These are phyloP conservation scores for Elsinoe australis DNA, from an alignment of 2,329 filamentous ascomycete species.

Conservation along the genomic window DNA sequence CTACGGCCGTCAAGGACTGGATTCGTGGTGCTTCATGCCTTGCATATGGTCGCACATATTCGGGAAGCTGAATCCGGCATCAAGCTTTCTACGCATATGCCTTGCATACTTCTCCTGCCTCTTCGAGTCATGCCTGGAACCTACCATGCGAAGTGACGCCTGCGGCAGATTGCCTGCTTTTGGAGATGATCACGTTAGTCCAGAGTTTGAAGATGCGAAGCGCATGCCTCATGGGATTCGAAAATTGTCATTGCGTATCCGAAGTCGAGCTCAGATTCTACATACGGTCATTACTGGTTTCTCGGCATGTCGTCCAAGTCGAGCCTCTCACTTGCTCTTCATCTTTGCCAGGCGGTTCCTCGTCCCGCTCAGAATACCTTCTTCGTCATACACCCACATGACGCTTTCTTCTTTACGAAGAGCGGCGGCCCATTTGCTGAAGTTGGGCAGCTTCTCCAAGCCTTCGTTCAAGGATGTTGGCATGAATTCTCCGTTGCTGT, in stretches of 20 bases:
- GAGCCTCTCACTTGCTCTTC: slow-evolving; percentile 23
- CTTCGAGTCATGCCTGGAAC: too few relatives aligned
- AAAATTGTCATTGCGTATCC: not conserved
- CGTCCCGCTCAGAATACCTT: slow-evolving; percentile 47
- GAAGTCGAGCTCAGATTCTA: not conserved
- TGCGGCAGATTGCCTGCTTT: too few relatives aligned
- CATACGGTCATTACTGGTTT: not conserved
- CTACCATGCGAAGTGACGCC: too few relatives aligned
- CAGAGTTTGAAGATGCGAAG: too few relatives aligned
- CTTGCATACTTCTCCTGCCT: too few relatives aligned
- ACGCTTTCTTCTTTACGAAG: slow-evolving; percentile 49
- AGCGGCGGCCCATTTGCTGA: slow-evolving; percentile 27
- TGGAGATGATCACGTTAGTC: too few relatives aligned
- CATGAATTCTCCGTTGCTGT: slow-evolving; percentile 46
- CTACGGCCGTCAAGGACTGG: too few relatives aligned
- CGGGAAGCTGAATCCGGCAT: too few relatives aligned
- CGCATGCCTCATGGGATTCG: not conserved
- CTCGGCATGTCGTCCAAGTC: not conserved
- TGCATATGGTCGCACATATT: too few relatives aligned
- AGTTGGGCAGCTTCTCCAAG: slow-evolving; percentile 22
- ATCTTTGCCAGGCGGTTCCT: slow-evolving; percentile 36
- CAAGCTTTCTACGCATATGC: too few relatives aligned
- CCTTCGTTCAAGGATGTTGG: slow-evolving; percentile 41
- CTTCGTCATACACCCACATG: slow-evolving; percentile 53
- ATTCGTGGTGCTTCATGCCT: too few relatives aligned